These are phyloP conservation scores for Thymus quinquecostatus DNA, from an alignment of 257 asterid genomes.

Conservation along the genomic window DNA sequence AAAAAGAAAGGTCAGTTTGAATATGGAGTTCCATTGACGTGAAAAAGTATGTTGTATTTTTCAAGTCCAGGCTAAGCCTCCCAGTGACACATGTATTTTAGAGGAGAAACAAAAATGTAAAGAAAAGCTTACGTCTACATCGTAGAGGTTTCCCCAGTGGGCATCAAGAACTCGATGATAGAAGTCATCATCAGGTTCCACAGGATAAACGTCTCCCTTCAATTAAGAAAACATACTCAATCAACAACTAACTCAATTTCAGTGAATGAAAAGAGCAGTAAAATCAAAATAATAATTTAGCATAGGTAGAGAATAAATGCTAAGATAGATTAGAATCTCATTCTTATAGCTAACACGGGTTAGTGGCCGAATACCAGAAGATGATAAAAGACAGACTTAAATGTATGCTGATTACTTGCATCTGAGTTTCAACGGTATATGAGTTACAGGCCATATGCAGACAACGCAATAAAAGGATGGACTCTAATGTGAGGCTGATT, in stretches of 20 bases:
- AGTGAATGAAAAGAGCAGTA: conserved; percentile 12
- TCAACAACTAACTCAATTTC: conserved; percentile 8
- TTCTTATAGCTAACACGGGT: neutral
- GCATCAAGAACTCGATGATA: conserved; percentile 77
- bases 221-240: conserved; percentile 32
- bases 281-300: neutral
- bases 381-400: neutral
- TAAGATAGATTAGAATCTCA: neutral
- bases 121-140: conserved; percentile 61
- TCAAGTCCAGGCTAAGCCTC: conserved; percentile 4
- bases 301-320: conserved; percentile 20
- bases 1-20: neutral
- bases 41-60: neutral
- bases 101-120: conserved; percentile 26
- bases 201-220: conserved; percentile 95
- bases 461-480: too few species aligned
- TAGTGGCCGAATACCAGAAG: neutral
- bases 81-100: conserved; percentile 23
- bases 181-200: conserved; percentile 63
- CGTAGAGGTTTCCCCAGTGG: conserved; percentile 83
- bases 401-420: neutral
- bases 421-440: too few species aligned
- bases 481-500: too few species aligned
- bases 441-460: too few species aligned
- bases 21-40: conserved; percentile 1